A percentile compares a stretch with the other conserved stretches of the same genome.
Evolutionary conservation across 495 filamentous ascomycete species (phyloP).

Genomic region (Cercophora sp.): DNA sequence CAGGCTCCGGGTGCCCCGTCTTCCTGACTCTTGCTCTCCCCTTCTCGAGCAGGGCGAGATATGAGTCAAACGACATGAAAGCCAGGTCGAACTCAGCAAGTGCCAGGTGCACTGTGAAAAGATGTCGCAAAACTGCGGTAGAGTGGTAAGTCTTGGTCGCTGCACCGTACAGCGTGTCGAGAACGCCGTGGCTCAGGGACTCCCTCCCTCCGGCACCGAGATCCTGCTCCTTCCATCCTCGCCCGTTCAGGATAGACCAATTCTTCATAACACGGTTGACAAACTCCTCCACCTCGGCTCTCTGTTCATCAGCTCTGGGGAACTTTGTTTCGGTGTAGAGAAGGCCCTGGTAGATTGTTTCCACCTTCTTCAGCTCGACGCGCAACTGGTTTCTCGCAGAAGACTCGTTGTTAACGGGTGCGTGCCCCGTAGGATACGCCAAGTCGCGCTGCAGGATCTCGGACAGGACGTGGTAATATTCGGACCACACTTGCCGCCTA

Average conservation of each 20-base stretch:
- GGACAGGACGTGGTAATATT: conserved; percentile 75
- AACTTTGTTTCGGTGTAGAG: conserved; percentile 73
- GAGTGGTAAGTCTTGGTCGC: conserved; percentile 93
- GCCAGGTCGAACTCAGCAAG: conserved; percentile 87
- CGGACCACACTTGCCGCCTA: conserved; percentile 65
- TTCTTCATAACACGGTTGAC: conserved; percentile 74
- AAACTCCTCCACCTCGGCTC: conserved; percentile 75
- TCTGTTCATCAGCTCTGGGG: conserved; percentile 72
- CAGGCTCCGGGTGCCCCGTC: conserved; percentile 63
- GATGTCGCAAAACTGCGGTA: conserved; percentile 74
- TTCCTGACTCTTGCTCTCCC: conserved; percentile 78
- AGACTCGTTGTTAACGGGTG: conserved; percentile 33
- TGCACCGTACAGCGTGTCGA: conserved; percentile 82
- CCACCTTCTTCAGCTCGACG: conserved; percentile 68
- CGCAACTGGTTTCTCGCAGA: conserved; percentile 62
- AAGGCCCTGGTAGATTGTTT: conserved; percentile 67
- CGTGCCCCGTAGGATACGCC: conserved; percentile 44
- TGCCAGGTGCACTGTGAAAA: conserved; percentile 82
- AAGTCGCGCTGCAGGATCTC: conserved; percentile 53
- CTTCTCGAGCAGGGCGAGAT: conserved; percentile 77
- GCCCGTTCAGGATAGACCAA: conserved; percentile 75
- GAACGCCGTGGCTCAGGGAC: conserved; percentile 62
- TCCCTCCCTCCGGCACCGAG: conserved; percentile 74
- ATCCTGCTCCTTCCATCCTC: conserved; percentile 71
- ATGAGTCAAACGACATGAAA: conserved; percentile 80